Evolutionary conservation across 306 rosid species (phyloP).

Genomic region (Begonia masoniana): DNA sequence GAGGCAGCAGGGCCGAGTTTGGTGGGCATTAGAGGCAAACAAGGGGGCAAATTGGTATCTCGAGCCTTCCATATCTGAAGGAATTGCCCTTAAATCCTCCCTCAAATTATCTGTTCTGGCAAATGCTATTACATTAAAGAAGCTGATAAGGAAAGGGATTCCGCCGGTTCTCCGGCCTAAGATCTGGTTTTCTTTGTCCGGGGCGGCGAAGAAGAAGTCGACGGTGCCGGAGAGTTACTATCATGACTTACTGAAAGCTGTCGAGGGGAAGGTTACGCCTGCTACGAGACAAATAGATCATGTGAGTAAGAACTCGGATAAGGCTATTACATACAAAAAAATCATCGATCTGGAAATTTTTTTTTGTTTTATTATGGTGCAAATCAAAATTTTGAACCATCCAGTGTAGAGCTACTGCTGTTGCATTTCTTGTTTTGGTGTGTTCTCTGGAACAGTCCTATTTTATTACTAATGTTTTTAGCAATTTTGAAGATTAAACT

Average conservation of each 20-base stretch:
- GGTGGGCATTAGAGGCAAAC: slow-evolving; percentile 98
- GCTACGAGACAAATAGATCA: slow-evolving; percentile 98
- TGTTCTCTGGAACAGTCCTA: no score
- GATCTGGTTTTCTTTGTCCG: slow-evolving; percentile 93
- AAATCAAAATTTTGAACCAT: neutral
- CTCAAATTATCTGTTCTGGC: slow-evolving; percentile 66
- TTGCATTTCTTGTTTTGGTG: no score
- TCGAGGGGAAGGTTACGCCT: slow-evolving; percentile 88
- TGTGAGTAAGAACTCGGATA: slow-evolving; percentile 30
- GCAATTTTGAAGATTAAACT: no score
- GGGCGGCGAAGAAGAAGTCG: slow-evolving; percentile 97
- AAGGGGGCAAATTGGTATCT: slow-evolving; percentile 96
- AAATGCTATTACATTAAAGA: slow-evolving; percentile 83
- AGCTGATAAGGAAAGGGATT: slow-evolving; percentile 82
- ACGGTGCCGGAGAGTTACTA: slow-evolving; percentile 95
- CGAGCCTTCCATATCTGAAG: slow-evolving; percentile 58
- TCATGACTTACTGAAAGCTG: slow-evolving; percentile 70
- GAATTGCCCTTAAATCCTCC: slow-evolving; percentile 67
- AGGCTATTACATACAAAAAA: slow-evolving; percentile 1
- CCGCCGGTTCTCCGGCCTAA: slow-evolving; percentile 90
- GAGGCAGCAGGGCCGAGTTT: slow-evolving; percentile 81
- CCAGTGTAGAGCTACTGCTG: neutral
- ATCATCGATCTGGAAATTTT: slow-evolving; percentile 6
- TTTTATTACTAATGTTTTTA: no score
- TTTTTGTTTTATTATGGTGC: slow-evolving; percentile 4